phyloP scores from a whole-genome alignment of 352 stramenopile genomes.

The Discostella stelligera region DNA sequence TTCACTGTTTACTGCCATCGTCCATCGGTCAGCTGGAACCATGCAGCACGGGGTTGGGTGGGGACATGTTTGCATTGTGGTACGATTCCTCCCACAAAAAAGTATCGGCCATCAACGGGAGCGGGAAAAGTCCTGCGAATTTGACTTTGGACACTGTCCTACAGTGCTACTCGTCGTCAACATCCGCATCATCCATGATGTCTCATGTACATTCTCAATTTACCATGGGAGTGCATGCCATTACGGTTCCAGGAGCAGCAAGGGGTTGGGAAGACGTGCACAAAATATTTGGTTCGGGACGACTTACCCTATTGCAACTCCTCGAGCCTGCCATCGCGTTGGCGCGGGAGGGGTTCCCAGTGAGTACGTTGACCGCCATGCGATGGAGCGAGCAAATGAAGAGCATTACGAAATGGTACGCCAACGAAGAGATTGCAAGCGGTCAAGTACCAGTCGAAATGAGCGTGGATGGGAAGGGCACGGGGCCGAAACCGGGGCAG shows the following conservation, averaged over 20 bases:
- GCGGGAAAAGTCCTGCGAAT: conserved; percentile 84
- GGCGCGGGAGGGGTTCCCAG: conserved; percentile 90
- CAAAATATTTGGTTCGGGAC: conserved; percentile 84
- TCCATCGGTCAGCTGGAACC: neutral
- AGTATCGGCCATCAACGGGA: conserved; percentile 91
- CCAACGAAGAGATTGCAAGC: conserved; percentile 31
- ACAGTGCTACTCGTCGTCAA: neutral
- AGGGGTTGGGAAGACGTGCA: conserved; percentile 90
- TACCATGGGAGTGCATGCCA: conserved; percentile 55
- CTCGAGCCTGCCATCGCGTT: conserved; percentile 88
- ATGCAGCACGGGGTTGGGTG: conserved; percentile 66
- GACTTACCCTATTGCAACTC: conserved; percentile 85
- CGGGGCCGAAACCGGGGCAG: conserved; percentile 66
- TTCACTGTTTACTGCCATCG: neutral
- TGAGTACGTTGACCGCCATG: conserved; percentile 87
- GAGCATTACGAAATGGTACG: conserved; percentile 68
- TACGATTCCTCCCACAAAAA: conserved; percentile 87
- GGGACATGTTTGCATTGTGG: conserved; percentile 95
- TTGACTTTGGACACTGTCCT: conserved; percentile 84
- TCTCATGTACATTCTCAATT: conserved; percentile 21
- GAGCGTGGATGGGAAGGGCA: conserved; percentile 51
- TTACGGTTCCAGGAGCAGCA: conserved; percentile 90
- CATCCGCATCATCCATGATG: neutral
- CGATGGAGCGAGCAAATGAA: conserved; percentile 84
- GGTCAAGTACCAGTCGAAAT: conserved; percentile 43